These are phyloP conservation scores for Helianthus annuus DNA, from an alignment of 129 eudicot species.

Conservation along the genomic window HanXRQr2.0-SUNRISE NC_035445.2:97899697-97900196, in stretches of 20 bases:
- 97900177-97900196: not conserved
- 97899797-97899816: conserved; percentile 92
- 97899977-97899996: conserved; percentile 94
- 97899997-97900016: conserved; percentile 82
- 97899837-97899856: conserved; percentile 68
- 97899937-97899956: conserved; percentile 1
- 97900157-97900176: conserved; percentile 24
- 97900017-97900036: conserved; percentile 97
- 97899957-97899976: conserved; percentile 83
- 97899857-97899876: conserved; percentile 57
- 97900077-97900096: conserved; percentile 87
- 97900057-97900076: conserved; percentile 64
- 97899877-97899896: conserved; percentile 86
- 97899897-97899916: conserved; percentile 19
- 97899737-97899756: conserved; percentile 86
- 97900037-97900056: conserved; percentile 60
- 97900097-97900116: conserved; percentile 93
- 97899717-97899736: conserved; percentile 90
- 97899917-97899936: not conserved
- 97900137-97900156: conserved; percentile 78
- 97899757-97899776: conserved; percentile 98
- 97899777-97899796: conserved; percentile 95
- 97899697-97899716: conserved; percentile 91
- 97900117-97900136: conserved; percentile 91
- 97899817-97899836: conserved; percentile 72